Conservation (phyloP, 345 rosid species). For the Triadica sebifera region DNA sequence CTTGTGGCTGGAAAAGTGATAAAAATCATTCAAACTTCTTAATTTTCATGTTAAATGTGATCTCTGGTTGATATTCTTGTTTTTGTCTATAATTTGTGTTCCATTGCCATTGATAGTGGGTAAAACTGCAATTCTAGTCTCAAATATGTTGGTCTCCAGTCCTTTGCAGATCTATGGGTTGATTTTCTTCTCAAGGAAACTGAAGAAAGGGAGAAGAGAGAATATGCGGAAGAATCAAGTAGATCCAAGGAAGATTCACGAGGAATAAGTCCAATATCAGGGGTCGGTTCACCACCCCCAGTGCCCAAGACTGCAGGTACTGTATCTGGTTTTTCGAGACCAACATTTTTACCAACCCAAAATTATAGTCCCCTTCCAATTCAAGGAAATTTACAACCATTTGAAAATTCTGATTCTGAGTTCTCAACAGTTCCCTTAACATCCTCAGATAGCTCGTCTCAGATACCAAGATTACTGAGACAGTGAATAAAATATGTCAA, state of each 20-base stretch:
- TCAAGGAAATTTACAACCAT: constrained; percentile 23
- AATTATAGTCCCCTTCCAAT: constrained; percentile 7
- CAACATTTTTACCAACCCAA: constrained; percentile 29
- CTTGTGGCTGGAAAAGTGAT: too few relatives aligned
- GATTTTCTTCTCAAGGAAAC: constrained; percentile 96
- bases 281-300: constrained; percentile 18
- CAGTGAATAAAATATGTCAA: constrained; percentile 20
- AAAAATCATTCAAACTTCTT: neutral
- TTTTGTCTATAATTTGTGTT: neutral
- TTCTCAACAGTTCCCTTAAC: constrained; percentile 82
- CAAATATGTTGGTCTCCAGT: constrained; percentile 40
- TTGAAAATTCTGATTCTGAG: constrained; percentile 66
- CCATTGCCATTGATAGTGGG: neutral
- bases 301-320: constrained; percentile 15
- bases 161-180: constrained; percentile 95
- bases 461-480: constrained; percentile 48
- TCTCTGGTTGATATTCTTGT: neutral
- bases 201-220: constrained; percentile 75
- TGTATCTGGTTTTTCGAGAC: constrained; percentile 29
- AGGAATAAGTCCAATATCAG: constrained; percentile 39
- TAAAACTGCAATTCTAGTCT: neutral
- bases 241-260: constrained; percentile 30
- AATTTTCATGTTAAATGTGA: neutral
- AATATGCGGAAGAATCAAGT: constrained; percentile 38
- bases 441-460: constrained; percentile 48